Evolutionary conservation across 176 grass and related monocot genomes (phyloP).

Genomic region (Oryza officinalis): DNA sequence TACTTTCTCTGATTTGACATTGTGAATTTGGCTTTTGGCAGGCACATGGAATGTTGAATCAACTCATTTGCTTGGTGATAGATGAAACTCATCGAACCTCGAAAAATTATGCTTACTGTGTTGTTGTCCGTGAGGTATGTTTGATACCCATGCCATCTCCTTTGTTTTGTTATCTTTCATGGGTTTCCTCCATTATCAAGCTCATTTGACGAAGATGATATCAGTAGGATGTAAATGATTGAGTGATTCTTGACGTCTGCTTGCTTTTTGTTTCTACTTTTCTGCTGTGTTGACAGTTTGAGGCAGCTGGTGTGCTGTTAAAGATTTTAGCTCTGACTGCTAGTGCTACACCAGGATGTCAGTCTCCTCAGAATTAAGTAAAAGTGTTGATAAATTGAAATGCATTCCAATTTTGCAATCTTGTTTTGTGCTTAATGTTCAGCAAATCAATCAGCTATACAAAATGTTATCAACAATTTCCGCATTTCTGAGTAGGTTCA

Average conservation of each 20-base stretch:
- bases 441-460: conserved; percentile 69
- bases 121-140: conserved; percentile 73
- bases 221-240: conserved; percentile 20
- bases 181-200: conserved; percentile 22
- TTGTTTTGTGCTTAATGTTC: conserved; percentile 28
- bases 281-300: conserved; percentile 58
- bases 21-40: conserved; percentile 47
- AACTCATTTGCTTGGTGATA: conserved; percentile 93
- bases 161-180: not conserved
- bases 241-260: not conserved
- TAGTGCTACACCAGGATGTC: conserved; percentile 97
- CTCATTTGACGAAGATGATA: not conserved
- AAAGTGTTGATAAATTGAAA: conserved; percentile 17
- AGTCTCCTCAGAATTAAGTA: conserved; percentile 40
- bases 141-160: not conserved
- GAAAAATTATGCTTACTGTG: conserved; percentile 72
- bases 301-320: conserved; percentile 62
- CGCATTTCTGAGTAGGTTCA: conserved; percentile 77
- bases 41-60: conserved; percentile 74
- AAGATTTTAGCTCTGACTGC: conserved; percentile 96
- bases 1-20: conserved; percentile 1
- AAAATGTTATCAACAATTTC: conserved; percentile 84
- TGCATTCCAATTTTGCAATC: conserved; percentile 10
- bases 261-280: not conserved
- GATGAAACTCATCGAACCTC: conserved; percentile 86